Percentiles rank a stretch among this genome's conserved stretches.
Conservation (phyloP, 1,284 basidiomycete genomes). For the Fistulinella cinereoalba region DNA sequence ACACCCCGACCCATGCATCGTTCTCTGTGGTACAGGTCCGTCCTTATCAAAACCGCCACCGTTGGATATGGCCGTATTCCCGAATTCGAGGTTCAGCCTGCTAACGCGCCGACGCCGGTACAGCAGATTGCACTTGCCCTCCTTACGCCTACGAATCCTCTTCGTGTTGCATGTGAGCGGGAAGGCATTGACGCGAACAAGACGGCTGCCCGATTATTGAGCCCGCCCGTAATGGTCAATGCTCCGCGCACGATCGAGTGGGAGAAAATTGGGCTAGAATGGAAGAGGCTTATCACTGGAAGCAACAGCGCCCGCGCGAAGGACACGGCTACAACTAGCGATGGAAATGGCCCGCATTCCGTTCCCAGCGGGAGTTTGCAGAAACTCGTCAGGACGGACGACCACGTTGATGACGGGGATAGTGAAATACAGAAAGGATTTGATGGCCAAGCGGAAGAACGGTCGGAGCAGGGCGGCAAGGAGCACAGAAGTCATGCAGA, state of each 20-base stretch:
- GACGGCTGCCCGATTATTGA: conserved; percentile 16
- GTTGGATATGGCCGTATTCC: conserved; percentile 64
- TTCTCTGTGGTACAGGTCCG: conserved; percentile 46
- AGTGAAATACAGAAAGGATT: neutral
- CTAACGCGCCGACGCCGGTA: conserved; percentile 49
- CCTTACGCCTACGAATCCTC: conserved; percentile 28
- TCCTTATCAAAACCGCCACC: conserved; percentile 66
- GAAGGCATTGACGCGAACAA: conserved; percentile 27
- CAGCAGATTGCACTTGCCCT: conserved; percentile 63
- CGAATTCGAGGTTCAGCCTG: conserved; percentile 61
- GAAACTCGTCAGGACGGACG: too few relatives aligned
- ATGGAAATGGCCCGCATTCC: too few relatives aligned
- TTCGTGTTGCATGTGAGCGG: conserved; percentile 23
- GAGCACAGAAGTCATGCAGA: neutral
- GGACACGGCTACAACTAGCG: too few relatives aligned
- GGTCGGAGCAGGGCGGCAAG: neutral
- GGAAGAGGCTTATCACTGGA: conserved; percentile 16
- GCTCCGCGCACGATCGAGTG: conserved; percentile 14
- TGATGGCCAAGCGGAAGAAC: neutral
- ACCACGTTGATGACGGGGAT: neutral
- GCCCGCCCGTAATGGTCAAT: conserved; percentile 7
- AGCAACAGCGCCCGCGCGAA: neutral
- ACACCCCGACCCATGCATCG: neutral
- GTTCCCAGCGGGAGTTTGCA: too few relatives aligned
- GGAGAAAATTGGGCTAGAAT: conserved; percentile 16